Evolutionary conservation across 2,329 filamentous ascomycete genomes (phyloP).

Genomic region (Colletotrichum magnum): DNA sequence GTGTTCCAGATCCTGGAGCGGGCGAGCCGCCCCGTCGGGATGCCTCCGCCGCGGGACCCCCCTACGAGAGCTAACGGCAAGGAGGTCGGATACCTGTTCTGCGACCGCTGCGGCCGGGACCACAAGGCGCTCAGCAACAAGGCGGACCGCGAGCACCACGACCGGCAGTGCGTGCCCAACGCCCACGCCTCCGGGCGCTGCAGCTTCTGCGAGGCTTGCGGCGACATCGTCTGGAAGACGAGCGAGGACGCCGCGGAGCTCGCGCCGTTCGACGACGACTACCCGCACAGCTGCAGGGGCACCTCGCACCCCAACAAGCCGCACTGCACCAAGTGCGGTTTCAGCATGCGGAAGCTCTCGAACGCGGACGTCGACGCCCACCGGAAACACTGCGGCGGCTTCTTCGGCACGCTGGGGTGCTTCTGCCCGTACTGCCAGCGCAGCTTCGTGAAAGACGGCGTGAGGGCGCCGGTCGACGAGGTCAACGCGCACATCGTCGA

Average conservation of each 20-base stretch:
- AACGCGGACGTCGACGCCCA: slow-evolving; percentile 38
- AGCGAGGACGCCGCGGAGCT: slow-evolving; percentile 23
- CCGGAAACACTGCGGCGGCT: slow-evolving; percentile 41
- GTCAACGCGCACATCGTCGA: slow-evolving; percentile 28
- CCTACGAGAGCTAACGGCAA: slow-evolving; percentile 33
- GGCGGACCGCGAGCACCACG: slow-evolving; percentile 43
- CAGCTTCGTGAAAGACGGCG: slow-evolving; percentile 4
- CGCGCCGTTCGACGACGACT: slow-evolving; percentile 19
- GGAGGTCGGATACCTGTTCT: slow-evolving; percentile 42
- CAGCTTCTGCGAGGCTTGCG: slow-evolving; percentile 43
- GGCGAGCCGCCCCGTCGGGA: slow-evolving; percentile 17
- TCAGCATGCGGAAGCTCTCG: slow-evolving; percentile 17
- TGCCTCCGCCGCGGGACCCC: slow-evolving; percentile 22
- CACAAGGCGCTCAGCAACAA: slow-evolving; percentile 36
- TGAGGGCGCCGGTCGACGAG: background rate
- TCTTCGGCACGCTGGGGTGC: slow-evolving; percentile 33
- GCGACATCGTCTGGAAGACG: slow-evolving; percentile 34
- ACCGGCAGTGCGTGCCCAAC: slow-evolving; percentile 42
- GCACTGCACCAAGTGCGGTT: slow-evolving; percentile 41
- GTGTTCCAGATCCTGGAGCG: slow-evolving; percentile 25
- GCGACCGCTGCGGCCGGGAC: slow-evolving; percentile 45
- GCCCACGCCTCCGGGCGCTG: slow-evolving; percentile 34
- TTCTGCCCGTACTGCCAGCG: slow-evolving; percentile 44
- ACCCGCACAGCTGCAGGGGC: slow-evolving; percentile 42
- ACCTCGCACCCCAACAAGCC: slow-evolving; percentile 25